phyloP scores from a whole-genome alignment of 2,329 filamentous ascomycete species.

The Fusarium nelsonii region DNA sequence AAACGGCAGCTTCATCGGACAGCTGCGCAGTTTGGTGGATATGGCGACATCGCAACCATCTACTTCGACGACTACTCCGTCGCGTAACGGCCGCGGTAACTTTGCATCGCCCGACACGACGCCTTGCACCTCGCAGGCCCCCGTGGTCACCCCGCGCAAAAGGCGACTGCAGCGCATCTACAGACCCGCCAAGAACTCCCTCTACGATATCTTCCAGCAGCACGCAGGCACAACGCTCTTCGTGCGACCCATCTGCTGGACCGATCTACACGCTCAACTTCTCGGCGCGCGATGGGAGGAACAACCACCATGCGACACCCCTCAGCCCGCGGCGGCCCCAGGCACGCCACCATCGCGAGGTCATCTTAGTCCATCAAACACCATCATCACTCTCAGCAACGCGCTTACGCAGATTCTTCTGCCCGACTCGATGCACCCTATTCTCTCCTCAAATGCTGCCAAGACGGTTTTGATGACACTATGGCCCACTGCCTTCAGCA shows the following conservation, averaged over 20 bases:
- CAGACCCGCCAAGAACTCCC: slow-evolving; percentile 61
- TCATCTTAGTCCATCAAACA: slow-evolving; percentile 56
- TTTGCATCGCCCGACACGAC: slow-evolving; percentile 38
- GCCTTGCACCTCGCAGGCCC: slow-evolving; percentile 46
- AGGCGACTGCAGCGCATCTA: slow-evolving; percentile 51
- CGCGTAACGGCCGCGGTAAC: slow-evolving; percentile 6
- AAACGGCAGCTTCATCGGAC: slow-evolving; percentile 47
- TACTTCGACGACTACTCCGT: slow-evolving; percentile 19
- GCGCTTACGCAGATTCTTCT: slow-evolving; percentile 60
- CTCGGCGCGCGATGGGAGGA: slow-evolving; percentile 62
- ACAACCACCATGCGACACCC: slow-evolving; percentile 57
- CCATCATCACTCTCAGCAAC: slow-evolving; percentile 58
- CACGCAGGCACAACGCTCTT: slow-evolving; percentile 63
- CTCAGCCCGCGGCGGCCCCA: slow-evolving; percentile 53
- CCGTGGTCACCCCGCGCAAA: slow-evolving; percentile 40
- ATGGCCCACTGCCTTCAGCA: slow-evolving; percentile 56
- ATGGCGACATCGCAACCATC: slow-evolving; percentile 44
- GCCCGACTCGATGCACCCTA: slow-evolving; percentile 50
- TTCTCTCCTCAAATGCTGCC: slow-evolving; percentile 57
- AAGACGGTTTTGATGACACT: slow-evolving; percentile 60
- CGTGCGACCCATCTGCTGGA: slow-evolving; percentile 68
- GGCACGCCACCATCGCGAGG: slow-evolving; percentile 54
- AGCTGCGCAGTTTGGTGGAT: slow-evolving; percentile 49
- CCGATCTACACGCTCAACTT: slow-evolving; percentile 62
- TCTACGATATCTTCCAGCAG: slow-evolving; percentile 65